phyloP scores from a whole-genome alignment of 805 yeast genomes.

The Zygosaccharomyces pseudorouxii region DNA sequence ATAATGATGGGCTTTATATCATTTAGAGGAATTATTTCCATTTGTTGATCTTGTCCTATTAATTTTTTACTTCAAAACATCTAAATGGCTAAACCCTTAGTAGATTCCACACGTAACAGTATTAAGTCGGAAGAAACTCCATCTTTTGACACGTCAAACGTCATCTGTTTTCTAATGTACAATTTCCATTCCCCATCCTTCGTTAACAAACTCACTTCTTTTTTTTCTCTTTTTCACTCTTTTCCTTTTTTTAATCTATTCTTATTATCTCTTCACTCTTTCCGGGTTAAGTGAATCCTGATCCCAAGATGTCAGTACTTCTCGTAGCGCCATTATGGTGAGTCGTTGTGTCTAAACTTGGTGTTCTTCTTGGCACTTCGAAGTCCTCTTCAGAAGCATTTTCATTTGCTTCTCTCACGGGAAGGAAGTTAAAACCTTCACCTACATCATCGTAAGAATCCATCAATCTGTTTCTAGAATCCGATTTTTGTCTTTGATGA shows the following conservation, averaged over 20 bases:
- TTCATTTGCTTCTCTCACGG: background rate
- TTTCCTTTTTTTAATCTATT: background rate
- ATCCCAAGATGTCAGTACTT: slow-evolving; percentile 15
- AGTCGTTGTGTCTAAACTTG: slow-evolving; percentile 20
- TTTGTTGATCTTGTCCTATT: background rate
- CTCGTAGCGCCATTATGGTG: slow-evolving; percentile 13
- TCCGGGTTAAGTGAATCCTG: slow-evolving; percentile 3
- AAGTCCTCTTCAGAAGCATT: background rate
- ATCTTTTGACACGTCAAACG: background rate
- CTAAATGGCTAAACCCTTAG: too few relatives aligned
- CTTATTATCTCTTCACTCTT: background rate
- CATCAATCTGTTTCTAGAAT: slow-evolving; percentile 30
- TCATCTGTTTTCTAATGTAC: background rate
- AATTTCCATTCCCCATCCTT: background rate
- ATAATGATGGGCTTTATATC: background rate
- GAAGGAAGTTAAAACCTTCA: slow-evolving; percentile 12
- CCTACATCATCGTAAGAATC: slow-evolving; percentile 21
- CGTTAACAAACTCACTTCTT: background rate
- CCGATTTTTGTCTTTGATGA: slow-evolving; percentile 27
- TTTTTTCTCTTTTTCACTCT: background rate
- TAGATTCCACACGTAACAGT: background rate
- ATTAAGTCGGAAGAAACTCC: background rate
- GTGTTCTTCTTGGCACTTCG: slow-evolving; percentile 20
- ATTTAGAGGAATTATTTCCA: background rate
- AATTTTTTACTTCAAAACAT: too few relatives aligned